Conservation (phyloP, 345 rosid genomes). For the Moricandia arvensis region DNA sequence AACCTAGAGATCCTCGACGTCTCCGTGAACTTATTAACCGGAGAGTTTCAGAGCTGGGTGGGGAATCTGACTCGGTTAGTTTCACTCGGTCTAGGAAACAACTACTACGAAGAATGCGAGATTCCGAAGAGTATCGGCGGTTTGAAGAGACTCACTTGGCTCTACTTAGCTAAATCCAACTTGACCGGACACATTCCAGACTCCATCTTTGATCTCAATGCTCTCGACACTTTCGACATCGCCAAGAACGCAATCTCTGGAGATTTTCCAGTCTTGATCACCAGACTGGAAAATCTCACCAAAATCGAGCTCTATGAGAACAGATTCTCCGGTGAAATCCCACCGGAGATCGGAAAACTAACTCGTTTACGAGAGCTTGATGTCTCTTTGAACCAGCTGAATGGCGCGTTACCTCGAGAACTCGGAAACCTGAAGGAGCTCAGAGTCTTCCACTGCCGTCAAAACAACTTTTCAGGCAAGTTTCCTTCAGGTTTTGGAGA, state of each 20-base stretch:
- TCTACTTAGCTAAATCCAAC: constrained; percentile 47
- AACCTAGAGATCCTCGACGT: constrained; percentile 55
- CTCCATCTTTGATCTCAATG: constrained; percentile 45
- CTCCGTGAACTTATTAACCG: constrained; percentile 51
- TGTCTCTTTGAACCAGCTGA: constrained; percentile 53
- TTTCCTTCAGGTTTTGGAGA: constrained; percentile 73
- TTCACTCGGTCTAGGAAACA: constrained; percentile 48
- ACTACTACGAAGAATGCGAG: constrained; percentile 47
- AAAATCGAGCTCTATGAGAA: constrained; percentile 65
- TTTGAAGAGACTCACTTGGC: constrained; percentile 62
- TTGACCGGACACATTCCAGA: constrained; percentile 65
- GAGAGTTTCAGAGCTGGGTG: constrained; percentile 64
- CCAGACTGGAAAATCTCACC: constrained; percentile 48
- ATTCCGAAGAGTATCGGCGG: constrained; percentile 66
- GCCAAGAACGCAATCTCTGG: constrained; percentile 58
- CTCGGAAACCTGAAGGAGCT: constrained; percentile 55
- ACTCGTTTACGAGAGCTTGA: constrained; percentile 57
- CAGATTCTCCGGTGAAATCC: constrained; percentile 61
- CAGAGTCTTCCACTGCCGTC: constrained; percentile 51
- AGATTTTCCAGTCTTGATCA: constrained; percentile 48
- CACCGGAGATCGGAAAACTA: constrained; percentile 53
- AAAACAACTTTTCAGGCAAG: constrained; percentile 60
- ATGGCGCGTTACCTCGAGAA: constrained; percentile 59
- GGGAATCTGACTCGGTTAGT: constrained; percentile 52
- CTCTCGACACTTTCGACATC: constrained; percentile 56